Evolutionary conservation across 2,329 filamentous ascomycete species (phyloP).

Genomic region (Curvularia eragrostidis): DNA sequence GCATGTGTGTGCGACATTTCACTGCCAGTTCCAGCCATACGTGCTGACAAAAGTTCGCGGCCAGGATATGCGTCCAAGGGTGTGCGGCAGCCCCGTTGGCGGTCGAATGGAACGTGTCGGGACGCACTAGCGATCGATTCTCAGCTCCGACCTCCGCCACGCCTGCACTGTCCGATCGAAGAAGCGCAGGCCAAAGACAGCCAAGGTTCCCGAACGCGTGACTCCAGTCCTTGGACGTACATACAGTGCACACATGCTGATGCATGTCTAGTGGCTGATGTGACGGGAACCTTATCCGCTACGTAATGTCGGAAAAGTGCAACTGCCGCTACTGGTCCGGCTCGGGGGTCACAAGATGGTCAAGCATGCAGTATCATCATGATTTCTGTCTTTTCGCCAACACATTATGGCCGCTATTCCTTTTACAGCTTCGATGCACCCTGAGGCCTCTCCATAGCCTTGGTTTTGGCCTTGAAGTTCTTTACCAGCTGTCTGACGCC

Average conservation of each 20-base stretch:
- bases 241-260: neutral
- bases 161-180: neutral
- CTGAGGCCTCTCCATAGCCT: constrained; percentile 55
- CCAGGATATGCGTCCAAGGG: neutral
- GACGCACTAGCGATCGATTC: neutral
- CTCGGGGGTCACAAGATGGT: neutral
- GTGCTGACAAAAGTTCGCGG: neutral
- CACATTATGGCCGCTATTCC: neutral
- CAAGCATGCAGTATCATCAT: neutral
- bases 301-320: neutral
- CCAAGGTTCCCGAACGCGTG: neutral
- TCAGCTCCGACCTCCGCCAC: neutral
- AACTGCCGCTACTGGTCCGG: neutral
- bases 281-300: neutral
- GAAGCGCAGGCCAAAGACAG: neutral
- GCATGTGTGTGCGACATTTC: neutral
- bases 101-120: neutral
- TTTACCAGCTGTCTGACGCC: constrained; percentile 74
- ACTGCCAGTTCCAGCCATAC: neutral
- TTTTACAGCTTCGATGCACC: constrained; percentile 55
- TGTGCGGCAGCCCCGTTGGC: neutral
- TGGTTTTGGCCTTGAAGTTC: constrained; percentile 67
- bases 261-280: neutral
- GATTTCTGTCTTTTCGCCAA: neutral
- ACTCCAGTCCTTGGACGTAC: neutral